Evolutionary conservation across 2,329 filamentous ascomycete species (phyloP).

Genomic region (Elsinoe perseae): DNA sequence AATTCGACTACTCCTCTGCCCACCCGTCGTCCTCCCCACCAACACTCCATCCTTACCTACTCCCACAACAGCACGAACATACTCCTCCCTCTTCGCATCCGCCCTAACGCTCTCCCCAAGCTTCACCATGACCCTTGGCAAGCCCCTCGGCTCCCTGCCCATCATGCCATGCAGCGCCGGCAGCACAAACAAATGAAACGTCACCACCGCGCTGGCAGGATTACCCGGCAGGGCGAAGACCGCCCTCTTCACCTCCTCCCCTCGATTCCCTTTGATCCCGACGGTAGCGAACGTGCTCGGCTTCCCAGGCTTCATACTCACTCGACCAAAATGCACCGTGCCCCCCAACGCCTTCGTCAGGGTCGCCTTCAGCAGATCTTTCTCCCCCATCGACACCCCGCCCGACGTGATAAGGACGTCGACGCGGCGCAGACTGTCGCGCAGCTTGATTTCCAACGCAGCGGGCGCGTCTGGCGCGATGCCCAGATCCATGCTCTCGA

Average conservation of each 20-base stretch:
- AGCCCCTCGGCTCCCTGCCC: slow-evolving; percentile 59
- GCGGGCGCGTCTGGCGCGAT: slow-evolving; percentile 70
- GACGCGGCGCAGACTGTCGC: slow-evolving; percentile 62
- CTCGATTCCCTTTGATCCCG: slow-evolving; percentile 48
- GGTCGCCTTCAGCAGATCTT: slow-evolving; percentile 92
- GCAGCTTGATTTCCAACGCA: slow-evolving; percentile 67
- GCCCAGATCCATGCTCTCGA: slow-evolving; percentile 72
- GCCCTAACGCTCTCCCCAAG: slow-evolving; percentile 65
- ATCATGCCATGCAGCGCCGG: slow-evolving; percentile 72
- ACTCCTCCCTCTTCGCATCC: slow-evolving; percentile 74
- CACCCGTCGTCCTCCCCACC: slow-evolving; percentile 73
- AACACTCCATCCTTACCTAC: slow-evolving; percentile 58
- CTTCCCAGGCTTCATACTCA: slow-evolving; percentile 97
- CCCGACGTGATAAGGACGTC: slow-evolving; percentile 88
- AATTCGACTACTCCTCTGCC: slow-evolving; percentile 81
- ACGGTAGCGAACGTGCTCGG: slow-evolving; percentile 94
- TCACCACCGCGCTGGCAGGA: slow-evolving; percentile 85
- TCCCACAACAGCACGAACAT: slow-evolving; percentile 73
- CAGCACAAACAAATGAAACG: slow-evolving; percentile 87
- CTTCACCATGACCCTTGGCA: slow-evolving; percentile 64
- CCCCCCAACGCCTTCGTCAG: slow-evolving; percentile 85
- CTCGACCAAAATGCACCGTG: slow-evolving; percentile 91
- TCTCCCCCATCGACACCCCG: slow-evolving; percentile 95
- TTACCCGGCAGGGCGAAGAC: slow-evolving; percentile 93
- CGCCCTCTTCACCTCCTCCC: slow-evolving; percentile 55